A percentile compares a stretch with the other conserved stretches of the same genome.
Evolutionary conservation across 2,329 filamentous ascomycete genomes (phyloP).

Genomic region (Pleomassaria siparia): DNA sequence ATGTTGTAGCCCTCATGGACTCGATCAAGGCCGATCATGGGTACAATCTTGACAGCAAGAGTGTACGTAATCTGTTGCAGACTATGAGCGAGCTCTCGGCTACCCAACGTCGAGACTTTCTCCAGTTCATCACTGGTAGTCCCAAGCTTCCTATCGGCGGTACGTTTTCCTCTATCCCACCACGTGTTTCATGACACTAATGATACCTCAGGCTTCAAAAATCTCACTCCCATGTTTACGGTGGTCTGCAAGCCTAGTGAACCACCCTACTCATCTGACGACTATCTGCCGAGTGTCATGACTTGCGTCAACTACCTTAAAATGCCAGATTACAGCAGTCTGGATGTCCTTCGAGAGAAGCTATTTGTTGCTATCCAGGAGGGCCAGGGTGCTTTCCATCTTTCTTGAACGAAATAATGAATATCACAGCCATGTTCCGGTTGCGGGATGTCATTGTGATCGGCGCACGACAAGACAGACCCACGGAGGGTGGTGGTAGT

Average conservation of each 20-base stretch:
- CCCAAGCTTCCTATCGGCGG: conserved; percentile 98
- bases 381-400: conserved; percentile 95
- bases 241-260: conserved; percentile 99
- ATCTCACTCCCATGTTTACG: conserved; percentile 96
- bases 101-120: conserved; percentile 81
- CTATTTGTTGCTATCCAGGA: conserved; percentile 86
- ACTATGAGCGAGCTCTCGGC: conserved; percentile 85
- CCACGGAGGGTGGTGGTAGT: too few species aligned
- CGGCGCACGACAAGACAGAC: conserved; percentile 1
- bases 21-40: conserved; percentile 98
- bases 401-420: conserved; percentile 61
- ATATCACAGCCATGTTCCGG: conserved; percentile 1
- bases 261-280: conserved; percentile 87
- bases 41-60: conserved; percentile 97
- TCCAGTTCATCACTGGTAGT: conserved; percentile 97
- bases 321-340: conserved; percentile 85
- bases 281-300: conserved; percentile 99
- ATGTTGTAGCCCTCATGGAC: conserved; percentile 77
- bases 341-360: conserved; percentile 75
- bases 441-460: conserved; percentile 3
- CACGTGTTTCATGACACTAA: conserved; percentile 3
- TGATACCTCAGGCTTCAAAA: conserved; percentile 76
- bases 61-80: conserved; percentile 88
- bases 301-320: conserved; percentile 99
- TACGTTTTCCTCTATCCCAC: conserved; percentile 50